Conservation (phyloP, 2,329 filamentous ascomycete genomes). For the Curvularia hawaiiensis region DNA sequence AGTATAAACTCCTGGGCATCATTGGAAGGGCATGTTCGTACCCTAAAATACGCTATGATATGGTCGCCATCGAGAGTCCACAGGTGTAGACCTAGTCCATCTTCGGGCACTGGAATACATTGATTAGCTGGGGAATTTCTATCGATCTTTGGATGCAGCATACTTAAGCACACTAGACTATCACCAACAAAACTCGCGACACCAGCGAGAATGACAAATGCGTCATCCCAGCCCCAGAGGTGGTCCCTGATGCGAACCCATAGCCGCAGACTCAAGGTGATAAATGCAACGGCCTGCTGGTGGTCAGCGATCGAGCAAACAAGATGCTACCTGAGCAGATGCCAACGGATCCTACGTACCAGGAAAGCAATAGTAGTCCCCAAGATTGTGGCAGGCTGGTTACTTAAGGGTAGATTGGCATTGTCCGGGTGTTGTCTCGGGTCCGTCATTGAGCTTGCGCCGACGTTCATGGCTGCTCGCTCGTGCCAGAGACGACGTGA, state of each 20-base stretch:
- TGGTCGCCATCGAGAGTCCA: conserved; percentile 26
- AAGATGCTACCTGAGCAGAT: neutral
- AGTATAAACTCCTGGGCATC: neutral
- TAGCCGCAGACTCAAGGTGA: conserved; percentile 38
- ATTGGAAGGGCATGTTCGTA: conserved; percentile 9
- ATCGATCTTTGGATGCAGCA: conserved; percentile 8
- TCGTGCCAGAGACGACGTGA: neutral
- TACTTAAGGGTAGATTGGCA: conserved; percentile 35
- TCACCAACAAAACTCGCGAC: conserved; percentile 34
- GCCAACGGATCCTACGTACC: conserved; percentile 23
- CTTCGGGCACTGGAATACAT: conserved; percentile 33
- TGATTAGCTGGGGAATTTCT: neutral
- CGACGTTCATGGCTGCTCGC: conserved; percentile 8
- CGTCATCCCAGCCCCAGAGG: conserved; percentile 45
- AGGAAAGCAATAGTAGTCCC: conserved; percentile 37
- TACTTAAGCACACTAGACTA: conserved; percentile 40
- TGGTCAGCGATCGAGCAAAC: conserved; percentile 8
- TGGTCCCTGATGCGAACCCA: conserved; percentile 36
- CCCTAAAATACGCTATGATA: conserved; percentile 38
- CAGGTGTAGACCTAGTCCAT: conserved; percentile 44
- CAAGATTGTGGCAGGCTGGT: conserved; percentile 37
- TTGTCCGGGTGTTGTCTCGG: conserved; percentile 33
- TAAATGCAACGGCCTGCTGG: conserved; percentile 29
- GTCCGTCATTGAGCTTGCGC: neutral
- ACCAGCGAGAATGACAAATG: conserved; percentile 39